Percentiles rank a stretch among this genome's conserved stretches.
Conservation (phyloP, 352 stramenopile genomes). For the Peronospora farinosa region DNA sequence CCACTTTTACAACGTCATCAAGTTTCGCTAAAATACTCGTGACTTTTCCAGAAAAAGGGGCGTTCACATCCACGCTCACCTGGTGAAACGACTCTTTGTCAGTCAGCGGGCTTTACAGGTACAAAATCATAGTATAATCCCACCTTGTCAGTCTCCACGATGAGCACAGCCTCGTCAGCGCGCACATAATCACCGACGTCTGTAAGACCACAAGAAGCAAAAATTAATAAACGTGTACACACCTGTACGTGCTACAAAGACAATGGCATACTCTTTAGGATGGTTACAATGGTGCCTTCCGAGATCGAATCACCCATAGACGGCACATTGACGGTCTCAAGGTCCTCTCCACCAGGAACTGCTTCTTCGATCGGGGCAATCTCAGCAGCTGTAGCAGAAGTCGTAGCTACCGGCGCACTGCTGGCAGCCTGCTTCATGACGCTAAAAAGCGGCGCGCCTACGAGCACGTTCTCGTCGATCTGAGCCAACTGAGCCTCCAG, state of each 20-base stretch:
- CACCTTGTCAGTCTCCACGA: slow-evolving; percentile 99
- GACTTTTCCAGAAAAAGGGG: slow-evolving; percentile 86
- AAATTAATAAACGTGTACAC: not conserved
- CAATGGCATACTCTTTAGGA: slow-evolving; percentile 57
- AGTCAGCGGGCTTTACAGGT: not conserved
- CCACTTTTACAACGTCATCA: slow-evolving; percentile 95
- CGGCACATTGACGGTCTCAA: slow-evolving; percentile 80
- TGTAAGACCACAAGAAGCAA: slow-evolving; percentile 18
- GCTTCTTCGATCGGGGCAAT: slow-evolving; percentile 21
- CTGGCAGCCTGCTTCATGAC: slow-evolving; percentile 39
- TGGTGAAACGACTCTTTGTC: slow-evolving; percentile 8
- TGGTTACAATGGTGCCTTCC: slow-evolving; percentile 94
- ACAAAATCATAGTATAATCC: no score
- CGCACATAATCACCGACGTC: slow-evolving; percentile 93
- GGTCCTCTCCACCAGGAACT: slow-evolving; percentile 28
- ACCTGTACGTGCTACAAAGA: not conserved
- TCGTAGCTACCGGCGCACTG: slow-evolving; percentile 16
- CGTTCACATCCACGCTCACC: slow-evolving; percentile 89
- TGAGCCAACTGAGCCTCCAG: slow-evolving; percentile 89
- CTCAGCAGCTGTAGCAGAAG: slow-evolving; percentile 8
- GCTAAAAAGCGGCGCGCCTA: slow-evolving; percentile 89
- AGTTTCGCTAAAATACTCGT: slow-evolving; percentile 91
- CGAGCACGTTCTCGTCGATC: slow-evolving; percentile 95
- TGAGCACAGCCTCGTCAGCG: slow-evolving; percentile 93
- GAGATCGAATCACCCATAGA: slow-evolving; percentile 96